Evolutionary conservation across 2,329 filamentous ascomycete genomes (phyloP), one percentile per base, ranked within the genome.

Genomic region (Endoconidiophora polonica): DNA sequence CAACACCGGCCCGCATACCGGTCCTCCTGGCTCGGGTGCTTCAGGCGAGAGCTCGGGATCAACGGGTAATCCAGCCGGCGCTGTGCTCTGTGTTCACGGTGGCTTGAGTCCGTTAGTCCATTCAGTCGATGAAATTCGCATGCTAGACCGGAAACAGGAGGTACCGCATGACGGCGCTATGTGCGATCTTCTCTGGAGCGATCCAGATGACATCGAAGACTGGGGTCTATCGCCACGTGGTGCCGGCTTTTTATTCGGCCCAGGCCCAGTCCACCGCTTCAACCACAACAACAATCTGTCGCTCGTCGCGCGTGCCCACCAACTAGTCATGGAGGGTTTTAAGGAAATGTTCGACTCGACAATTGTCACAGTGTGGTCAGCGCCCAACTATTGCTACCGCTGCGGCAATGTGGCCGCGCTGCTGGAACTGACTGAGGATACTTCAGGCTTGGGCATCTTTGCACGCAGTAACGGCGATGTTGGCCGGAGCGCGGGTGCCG

Each of bases 301-400:
- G 20, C 73, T 98, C 48, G 91, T 98, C 56, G 91, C 90, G 16
- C 79, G 91, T 50, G 91, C 91, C 1, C 91, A 98, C 62, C 91
- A 98, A 64, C 78, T 98, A 20, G 91, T 98, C 56, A 98, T 96
- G 91, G 91, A 98, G 63, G 91, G 91, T 0, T 98, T 95, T 66
- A 96, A 96, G 67, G 91, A 96, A 63, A 96, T 96, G 88, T 98
- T 96, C 60, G 86, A 94, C 61, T 83, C 80, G 12, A 86, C 81
- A 44, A 95, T 98, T 56, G 91, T 96, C 40, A 98, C 91, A 0
- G 91, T 98, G n/a, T 98, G 91, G 90, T 93, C 85, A 0, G 88
- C 88, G 7, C 88, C 88, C 1, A 95, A 95, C 63, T 95, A 95
- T 70, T 95, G 88, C 68, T 95, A 95, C 67, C 79, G 86, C 55